Evolutionary conservation across 2,329 filamentous ascomycete species (phyloP).

Genomic region (Pestalotiopsis sp.): DNA sequence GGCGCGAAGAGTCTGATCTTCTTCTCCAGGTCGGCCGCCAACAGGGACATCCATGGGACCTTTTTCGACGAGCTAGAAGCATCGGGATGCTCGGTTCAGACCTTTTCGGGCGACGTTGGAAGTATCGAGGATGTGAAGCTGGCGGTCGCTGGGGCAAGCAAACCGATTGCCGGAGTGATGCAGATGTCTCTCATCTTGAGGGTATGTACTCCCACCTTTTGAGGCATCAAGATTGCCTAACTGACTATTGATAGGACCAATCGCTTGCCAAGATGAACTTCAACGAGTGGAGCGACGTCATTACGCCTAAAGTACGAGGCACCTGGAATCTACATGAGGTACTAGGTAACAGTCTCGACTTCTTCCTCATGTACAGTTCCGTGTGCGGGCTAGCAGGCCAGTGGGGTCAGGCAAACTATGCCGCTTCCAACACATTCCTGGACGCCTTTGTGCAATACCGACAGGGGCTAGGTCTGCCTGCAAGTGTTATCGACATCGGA

Average conservation of each 20-base stretch:
- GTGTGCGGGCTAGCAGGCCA: conserved; percentile 23
- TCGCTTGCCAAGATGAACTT: conserved; percentile 22
- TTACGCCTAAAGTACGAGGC: conserved; percentile 30
- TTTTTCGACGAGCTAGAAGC: conserved; percentile 17
- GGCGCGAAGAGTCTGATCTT: conserved; percentile 23
- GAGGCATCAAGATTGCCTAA: background rate
- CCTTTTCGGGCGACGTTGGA: background rate
- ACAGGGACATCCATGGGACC: conserved; percentile 9
- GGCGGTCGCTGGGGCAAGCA: conserved; percentile 33
- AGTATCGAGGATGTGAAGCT: conserved; percentile 25
- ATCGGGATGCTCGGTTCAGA: conserved; percentile 13
- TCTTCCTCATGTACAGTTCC: conserved; percentile 29
- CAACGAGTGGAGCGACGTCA: conserved; percentile 23
- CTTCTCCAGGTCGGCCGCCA: conserved; percentile 20
- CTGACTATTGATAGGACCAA: conserved; percentile 26
- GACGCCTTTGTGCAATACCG: conserved; percentile 33
- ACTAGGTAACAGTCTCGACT: conserved; percentile 18
- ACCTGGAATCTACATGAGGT: conserved; percentile 31
- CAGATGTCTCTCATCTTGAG: conserved; percentile 14
- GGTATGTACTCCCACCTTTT: conserved; percentile 19
- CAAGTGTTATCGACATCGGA: conserved; percentile 36
- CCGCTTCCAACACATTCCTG: conserved; percentile 36
- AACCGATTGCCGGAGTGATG: conserved; percentile 16
- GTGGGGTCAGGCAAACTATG: conserved; percentile 33
- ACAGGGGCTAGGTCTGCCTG: conserved; percentile 27